phyloP scores from a whole-genome alignment of 176 grass and related monocot species.

The Leersia perrieri region DNA sequence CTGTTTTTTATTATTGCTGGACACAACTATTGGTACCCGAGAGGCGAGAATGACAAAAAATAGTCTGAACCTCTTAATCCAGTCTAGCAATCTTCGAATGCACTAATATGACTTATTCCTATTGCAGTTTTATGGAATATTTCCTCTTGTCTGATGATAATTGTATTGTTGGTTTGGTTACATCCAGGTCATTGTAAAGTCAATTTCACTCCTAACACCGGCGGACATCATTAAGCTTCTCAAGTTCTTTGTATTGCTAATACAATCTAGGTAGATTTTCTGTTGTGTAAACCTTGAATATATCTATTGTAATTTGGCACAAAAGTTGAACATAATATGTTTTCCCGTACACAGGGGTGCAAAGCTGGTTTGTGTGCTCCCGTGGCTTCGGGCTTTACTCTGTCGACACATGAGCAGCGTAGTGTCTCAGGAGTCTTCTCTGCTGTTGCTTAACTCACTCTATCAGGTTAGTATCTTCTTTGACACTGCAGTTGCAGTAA shows the following conservation, averaged over 20 bases:
- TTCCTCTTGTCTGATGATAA: slow-evolving; percentile 20
- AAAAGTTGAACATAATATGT: neutral
- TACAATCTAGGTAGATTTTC: slow-evolving; percentile 61
- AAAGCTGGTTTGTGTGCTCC: slow-evolving; percentile 63
- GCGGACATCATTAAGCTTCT: slow-evolving; percentile 79
- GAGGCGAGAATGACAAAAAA: neutral
- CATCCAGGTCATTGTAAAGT: slow-evolving; percentile 81
- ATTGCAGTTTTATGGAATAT: neutral
- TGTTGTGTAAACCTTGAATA: neutral
- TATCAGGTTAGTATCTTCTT: slow-evolving; percentile 60
- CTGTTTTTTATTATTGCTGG: neutral
- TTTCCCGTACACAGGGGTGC: slow-evolving; percentile 47
- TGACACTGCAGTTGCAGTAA: slow-evolving; percentile 3
- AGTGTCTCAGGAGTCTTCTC: slow-evolving; percentile 77
- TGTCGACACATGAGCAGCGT: slow-evolving; percentile 73
- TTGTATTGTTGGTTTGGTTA: slow-evolving; percentile 21
- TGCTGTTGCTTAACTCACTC: slow-evolving; percentile 72
- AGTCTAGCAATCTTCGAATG: neutral
- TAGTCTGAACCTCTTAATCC: neutral
- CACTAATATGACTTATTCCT: neutral
- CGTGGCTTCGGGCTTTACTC: slow-evolving; percentile 81
- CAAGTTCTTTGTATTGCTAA: slow-evolving; percentile 65
- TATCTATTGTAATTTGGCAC: neutral
- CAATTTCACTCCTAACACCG: slow-evolving; percentile 69
- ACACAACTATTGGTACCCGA: neutral